A percentile compares a stretch with the other conserved stretches of the same genome.
These are phyloP conservation scores for Fusarium cicatricum DNA, from an alignment of 2,329 filamentous ascomycete genomes.

Conservation along the genomic window DNA sequence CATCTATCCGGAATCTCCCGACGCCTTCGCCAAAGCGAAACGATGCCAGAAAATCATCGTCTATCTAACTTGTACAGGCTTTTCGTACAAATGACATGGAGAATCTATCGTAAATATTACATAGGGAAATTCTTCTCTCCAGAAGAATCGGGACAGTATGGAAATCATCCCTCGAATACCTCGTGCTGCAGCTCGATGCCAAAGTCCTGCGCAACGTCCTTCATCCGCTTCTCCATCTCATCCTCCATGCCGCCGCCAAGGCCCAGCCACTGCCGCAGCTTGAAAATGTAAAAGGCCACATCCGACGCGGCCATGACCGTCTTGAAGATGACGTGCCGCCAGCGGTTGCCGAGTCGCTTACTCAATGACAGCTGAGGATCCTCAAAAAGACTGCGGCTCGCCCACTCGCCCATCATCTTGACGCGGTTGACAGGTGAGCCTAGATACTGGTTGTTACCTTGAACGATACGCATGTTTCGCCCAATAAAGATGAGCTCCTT, in stretches of 20 bases:
- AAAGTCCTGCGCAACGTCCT: constrained; percentile 86
- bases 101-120: constrained; percentile 19
- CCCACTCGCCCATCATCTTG: constrained; percentile 94
- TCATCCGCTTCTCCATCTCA: constrained; percentile 89
- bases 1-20: constrained; percentile 8
- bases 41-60: constrained; percentile 8
- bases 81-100: constrained; percentile 1
- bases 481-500: constrained; percentile 93
- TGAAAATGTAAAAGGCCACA: constrained; percentile 82
- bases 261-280: constrained; percentile 78
- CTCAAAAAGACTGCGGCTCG: constrained; percentile 82
- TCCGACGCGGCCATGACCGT: constrained; percentile 79
- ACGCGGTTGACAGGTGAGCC: constrained; percentile 90
- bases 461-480: constrained; percentile 90
- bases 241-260: constrained; percentile 90
- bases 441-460: constrained; percentile 91
- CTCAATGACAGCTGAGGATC: constrained; percentile 68
- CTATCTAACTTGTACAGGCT: constrained; percentile 26
- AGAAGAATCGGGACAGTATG: background rate
- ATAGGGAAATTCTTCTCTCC: constrained; percentile 1
- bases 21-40: constrained; percentile 1
- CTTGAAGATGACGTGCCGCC: constrained; percentile 83
- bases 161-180: constrained; percentile 79
- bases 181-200: constrained; percentile 90
- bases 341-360: constrained; percentile 73